Percentiles rank a stretch among this genome's conserved stretches.
Conservation (phyloP, 2,329 filamentous ascomycete species). For the Ceratocystis eucalypticola region DNA sequence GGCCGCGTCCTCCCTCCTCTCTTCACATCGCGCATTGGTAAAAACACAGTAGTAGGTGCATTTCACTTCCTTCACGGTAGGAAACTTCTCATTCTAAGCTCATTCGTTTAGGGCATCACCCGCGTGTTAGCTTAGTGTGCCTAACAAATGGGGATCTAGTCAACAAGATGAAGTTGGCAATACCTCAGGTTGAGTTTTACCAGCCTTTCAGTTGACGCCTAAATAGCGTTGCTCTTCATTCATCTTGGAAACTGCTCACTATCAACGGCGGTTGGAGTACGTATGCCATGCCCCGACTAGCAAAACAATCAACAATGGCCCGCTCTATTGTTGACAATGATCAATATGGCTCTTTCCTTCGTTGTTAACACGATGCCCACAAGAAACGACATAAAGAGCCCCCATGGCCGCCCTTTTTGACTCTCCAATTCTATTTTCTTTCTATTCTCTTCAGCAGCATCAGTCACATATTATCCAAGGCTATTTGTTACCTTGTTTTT, state of each 20-base stretch:
- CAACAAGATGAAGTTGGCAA: background rate
- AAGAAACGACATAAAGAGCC: constrained; percentile 10
- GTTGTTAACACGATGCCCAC: background rate
- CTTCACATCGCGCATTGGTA: background rate
- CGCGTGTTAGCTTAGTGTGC: background rate
- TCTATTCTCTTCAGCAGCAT: constrained; percentile 13
- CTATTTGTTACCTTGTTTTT: constrained; percentile 17
- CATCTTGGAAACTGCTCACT: background rate
- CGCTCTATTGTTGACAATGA: background rate
- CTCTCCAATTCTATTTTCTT: background rate
- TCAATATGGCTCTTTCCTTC: background rate
- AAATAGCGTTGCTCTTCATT: background rate
- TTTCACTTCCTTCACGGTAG: background rate
- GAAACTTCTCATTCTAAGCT: background rate
- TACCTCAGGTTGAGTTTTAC: background rate
- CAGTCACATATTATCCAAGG: constrained; percentile 13
- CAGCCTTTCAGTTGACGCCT: background rate
- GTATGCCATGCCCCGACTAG: background rate
- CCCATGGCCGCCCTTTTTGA: background rate
- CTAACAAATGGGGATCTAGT: background rate
- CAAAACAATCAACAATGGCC: background rate
- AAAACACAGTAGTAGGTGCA: background rate
- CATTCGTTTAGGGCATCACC: background rate
- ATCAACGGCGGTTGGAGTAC: background rate
- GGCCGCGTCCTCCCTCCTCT: background rate